These are phyloP conservation scores for Scortechinia acanthostroma DNA, from an alignment of 2,329 filamentous ascomycete genomes.

Conservation along the genomic window DNA sequence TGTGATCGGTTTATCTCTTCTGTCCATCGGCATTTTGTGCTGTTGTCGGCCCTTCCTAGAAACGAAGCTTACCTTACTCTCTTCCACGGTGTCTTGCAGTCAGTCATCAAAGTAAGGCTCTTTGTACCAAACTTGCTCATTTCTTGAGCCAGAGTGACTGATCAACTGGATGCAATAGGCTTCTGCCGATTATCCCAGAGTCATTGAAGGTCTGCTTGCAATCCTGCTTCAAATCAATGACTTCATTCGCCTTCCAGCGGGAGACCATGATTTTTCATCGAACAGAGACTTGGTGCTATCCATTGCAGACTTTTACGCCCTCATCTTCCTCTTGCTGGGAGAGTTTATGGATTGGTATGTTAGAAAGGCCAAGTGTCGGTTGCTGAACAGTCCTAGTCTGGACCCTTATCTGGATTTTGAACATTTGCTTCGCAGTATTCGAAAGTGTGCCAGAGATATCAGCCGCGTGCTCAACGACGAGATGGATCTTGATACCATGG, in stretches of 20 bases:
- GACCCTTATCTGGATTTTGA: conserved; percentile 21
- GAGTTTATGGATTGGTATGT: conserved; percentile 27
- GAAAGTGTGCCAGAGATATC: background rate
- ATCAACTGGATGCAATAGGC: conserved; percentile 12
- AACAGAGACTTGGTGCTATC: too few relatives aligned
- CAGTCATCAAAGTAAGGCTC: conserved; percentile 20
- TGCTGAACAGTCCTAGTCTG: conserved; percentile 21
- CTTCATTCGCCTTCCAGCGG: conserved; percentile 4
- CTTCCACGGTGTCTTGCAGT: conserved; percentile 22
- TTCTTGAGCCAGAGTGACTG: conserved; percentile 3
- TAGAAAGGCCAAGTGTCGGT: conserved; percentile 18
- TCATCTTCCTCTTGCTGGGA: conserved; percentile 22
- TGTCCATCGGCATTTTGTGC: background rate
- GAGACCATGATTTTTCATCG: too few relatives aligned
- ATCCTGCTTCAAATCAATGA: conserved; percentile 20
- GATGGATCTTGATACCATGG: background rate
- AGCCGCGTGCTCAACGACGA: background rate
- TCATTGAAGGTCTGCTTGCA: conserved; percentile 21
- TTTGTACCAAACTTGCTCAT: background rate
- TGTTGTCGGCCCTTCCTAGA: conserved; percentile 16
- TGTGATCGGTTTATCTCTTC: background rate
- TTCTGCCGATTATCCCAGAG: conserved; percentile 19
- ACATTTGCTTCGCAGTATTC: conserved; percentile 14
- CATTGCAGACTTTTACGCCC: conserved; percentile 17
- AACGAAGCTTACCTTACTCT: conserved; percentile 15